Base-by-base conservation (phyloP, 495 filamentous ascomycete genomes). In the Lophiotrema nucula region DNA sequence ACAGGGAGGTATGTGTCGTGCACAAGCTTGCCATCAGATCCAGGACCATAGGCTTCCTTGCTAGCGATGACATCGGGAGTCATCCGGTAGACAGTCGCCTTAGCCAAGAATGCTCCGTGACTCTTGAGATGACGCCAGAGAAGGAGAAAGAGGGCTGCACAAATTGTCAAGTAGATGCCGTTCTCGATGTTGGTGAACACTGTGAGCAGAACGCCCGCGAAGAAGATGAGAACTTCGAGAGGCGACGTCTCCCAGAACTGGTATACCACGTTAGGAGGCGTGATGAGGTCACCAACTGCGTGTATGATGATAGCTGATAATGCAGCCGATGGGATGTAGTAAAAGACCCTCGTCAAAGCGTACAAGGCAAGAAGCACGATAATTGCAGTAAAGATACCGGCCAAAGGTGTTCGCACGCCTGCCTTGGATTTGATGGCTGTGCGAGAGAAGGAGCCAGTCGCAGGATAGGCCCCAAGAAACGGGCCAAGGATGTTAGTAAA, bases 341-440 rank as follows among this genome's bases (percentile, higher is more conserved):
- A 97, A 80, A 98, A 98, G 27, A 98, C 83, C 3, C 88, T 83
- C 1, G 93, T 85, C n/a, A 97, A 76, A 13, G 89, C 90, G 67
- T 97, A 98, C 67, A 96, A 91, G 51, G 93, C 91, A 16, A 97
- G 75, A 0, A 97, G 81, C 3, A 98, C 93, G 6, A 98, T 84
- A 18, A 85, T 21, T 0, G 88, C 92, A 12, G 92, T 98, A 62
- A 97, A 91, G 22, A 92, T 77, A 75, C 93, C 93, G 5, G 89
- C 92, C 50, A 97, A 85, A 1, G 93, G 93, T 15, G 90, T 96
- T 6, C 92, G 86, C 2, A 97, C 93, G 65, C 93, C 93, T 39
- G 93, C 92, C 75, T 97, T 98, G 1, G 90, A 91, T 73, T 97
- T 96, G 76, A 98, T 97, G 19, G 93, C 93, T 45, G 93, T 97